These are phyloP conservation scores for Vigna hirtella DNA, from an alignment of 306 rosid genomes.

Conservation along the genomic window DNA sequence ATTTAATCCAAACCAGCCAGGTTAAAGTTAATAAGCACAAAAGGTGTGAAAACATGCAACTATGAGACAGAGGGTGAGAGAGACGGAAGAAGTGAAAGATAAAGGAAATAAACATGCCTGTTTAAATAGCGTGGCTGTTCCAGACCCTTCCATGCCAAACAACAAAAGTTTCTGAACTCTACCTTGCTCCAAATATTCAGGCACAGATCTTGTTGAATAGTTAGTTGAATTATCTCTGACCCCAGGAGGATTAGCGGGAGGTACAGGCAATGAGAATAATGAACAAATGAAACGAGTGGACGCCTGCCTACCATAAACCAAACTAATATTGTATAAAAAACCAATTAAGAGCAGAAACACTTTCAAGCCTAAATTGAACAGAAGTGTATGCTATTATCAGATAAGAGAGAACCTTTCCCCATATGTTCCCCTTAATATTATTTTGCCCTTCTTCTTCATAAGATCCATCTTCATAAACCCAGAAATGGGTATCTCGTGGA, in stretches of 20 bases:
- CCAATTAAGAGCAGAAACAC: conserved; percentile 50
- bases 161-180: conserved; percentile 82
- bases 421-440: conserved; percentile 90
- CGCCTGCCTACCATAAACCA: conserved; percentile 96
- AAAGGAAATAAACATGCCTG: conserved; percentile 62
- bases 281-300: conserved; percentile 85
- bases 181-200: conserved; percentile 77
- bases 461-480: conserved; percentile 95
- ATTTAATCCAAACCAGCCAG: conserved; percentile 40
- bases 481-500: conserved; percentile 92
- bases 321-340: conserved; percentile 59
- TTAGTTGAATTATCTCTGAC: conserved; percentile 59
- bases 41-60: neutral
- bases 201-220: conserved; percentile 72
- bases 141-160: conserved; percentile 91
- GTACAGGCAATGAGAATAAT: conserved; percentile 87
- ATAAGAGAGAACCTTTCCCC: conserved; percentile 97
- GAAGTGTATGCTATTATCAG: conserved; percentile 45
- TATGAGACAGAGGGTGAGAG: conserved; percentile 10
- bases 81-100: conserved; percentile 7
- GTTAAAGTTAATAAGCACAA: conserved; percentile 31
- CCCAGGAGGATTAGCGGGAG: conserved; percentile 66
- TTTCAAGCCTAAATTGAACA: conserved; percentile 49
- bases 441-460: conserved; percentile 98
- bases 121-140: conserved; percentile 89